Conservation (phyloP, 2,329 filamentous ascomycete genomes). For the Sclerotinia nivalis region DNA sequence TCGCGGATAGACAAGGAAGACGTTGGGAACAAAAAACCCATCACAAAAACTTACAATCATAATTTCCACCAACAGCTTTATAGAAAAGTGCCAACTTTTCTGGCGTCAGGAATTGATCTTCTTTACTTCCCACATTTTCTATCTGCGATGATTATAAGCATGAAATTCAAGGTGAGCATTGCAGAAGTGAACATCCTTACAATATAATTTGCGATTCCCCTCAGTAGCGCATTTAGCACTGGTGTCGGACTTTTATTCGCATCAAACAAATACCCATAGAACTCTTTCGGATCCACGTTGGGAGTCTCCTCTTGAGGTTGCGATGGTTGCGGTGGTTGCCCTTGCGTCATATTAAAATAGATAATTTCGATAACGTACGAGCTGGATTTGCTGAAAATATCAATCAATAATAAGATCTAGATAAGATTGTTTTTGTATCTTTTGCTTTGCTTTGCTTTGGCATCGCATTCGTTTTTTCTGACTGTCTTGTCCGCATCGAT, state of each 20-base stretch:
- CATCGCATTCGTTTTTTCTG: constrained; percentile 12
- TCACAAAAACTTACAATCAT: constrained; percentile 55
- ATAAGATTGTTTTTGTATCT: background rate
- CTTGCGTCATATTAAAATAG: constrained; percentile 22
- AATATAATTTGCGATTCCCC: constrained; percentile 68
- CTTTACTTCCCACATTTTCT: constrained; percentile 58
- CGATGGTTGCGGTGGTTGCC: constrained; percentile 23
- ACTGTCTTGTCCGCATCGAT: constrained; percentile 18
- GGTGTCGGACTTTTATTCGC: constrained; percentile 67
- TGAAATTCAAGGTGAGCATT: background rate
- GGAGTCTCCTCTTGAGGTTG: constrained; percentile 29
- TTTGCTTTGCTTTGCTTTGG: background rate
- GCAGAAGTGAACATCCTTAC: constrained; percentile 51
- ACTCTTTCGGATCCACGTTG: constrained; percentile 36
- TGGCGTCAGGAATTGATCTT: constrained; percentile 57
- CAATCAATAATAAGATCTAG: constrained; percentile 10
- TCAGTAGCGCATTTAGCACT: constrained; percentile 65
- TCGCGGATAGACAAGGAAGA: constrained; percentile 18
- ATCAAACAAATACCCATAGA: constrained; percentile 69
- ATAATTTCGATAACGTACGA: constrained; percentile 14
- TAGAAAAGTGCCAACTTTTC: constrained; percentile 77
- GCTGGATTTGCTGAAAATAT: background rate
- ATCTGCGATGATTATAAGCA: constrained; percentile 47
- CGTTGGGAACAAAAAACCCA: background rate
- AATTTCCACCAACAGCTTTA: constrained; percentile 71